Evolutionary conservation across 306 rosid species (phyloP).

Genomic region (Rosa lucieae): DNA sequence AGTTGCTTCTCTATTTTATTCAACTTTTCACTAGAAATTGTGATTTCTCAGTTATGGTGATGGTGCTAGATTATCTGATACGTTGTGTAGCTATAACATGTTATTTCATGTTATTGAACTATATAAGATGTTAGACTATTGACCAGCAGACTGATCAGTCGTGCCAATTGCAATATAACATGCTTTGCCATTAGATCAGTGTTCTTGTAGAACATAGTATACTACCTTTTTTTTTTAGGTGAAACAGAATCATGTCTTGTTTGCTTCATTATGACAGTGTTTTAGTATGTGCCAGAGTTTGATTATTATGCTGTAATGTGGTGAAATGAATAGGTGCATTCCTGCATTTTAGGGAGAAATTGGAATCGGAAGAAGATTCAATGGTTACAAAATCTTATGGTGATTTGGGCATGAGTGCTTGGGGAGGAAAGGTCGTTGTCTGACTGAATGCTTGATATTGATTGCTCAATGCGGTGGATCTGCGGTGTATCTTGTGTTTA

Average conservation of each 20-base stretch:
- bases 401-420: background rate
- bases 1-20: background rate
- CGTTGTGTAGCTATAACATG: background rate
- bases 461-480: conserved; percentile 70
- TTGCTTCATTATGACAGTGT: no score
- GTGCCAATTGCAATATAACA: no score
- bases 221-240: background rate
- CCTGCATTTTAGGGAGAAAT: conserved; percentile 43
- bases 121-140: background rate
- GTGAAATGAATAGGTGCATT: conserved; percentile 43
- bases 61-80: background rate
- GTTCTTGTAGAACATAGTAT: background rate
- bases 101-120: background rate
- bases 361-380: no score
- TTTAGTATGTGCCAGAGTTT: background rate
- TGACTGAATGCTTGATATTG: conserved; percentile 62
- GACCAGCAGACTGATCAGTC: background rate
- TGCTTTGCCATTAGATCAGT: background rate
- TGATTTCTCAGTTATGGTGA: background rate
- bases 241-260: background rate
- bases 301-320: background rate
- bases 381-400: conserved; percentile 42
- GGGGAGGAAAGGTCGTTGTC: conserved; percentile 64
- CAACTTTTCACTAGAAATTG: background rate
- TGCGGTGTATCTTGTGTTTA: conserved; percentile 72